phyloP scores from a whole-genome alignment of 345 rosid species.

The Populus alba region DNA sequence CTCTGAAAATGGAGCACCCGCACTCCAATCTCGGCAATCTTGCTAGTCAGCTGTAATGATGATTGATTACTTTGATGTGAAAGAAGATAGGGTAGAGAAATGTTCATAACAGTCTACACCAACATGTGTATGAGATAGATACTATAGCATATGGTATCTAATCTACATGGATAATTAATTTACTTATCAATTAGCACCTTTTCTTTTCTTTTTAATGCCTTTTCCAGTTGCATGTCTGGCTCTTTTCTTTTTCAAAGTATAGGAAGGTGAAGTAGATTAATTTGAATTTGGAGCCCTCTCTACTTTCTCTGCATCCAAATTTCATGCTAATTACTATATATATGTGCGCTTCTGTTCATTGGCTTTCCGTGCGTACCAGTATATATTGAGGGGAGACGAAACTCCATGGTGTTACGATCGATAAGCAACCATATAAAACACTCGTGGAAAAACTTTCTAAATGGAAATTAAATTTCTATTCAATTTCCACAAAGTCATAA shows the following conservation, averaged over 20 bases:
- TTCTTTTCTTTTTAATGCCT: background rate
- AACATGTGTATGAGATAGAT: conserved; percentile 17
- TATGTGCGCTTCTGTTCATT: background rate
- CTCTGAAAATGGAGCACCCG: conserved; percentile 30
- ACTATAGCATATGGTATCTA: conserved; percentile 11
- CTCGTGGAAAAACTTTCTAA: background rate
- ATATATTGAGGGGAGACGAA: background rate
- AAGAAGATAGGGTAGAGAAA: conserved; percentile 11
- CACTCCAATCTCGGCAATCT: conserved; percentile 44
- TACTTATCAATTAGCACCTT: background rate
- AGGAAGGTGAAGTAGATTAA: background rate
- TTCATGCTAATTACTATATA: background rate
- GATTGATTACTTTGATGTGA: background rate
- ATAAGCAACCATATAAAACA: background rate
- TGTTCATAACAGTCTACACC: conserved; percentile 29
- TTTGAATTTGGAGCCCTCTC: background rate
- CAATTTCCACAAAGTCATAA: background rate
- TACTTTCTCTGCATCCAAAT: background rate
- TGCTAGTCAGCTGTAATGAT: conserved; percentile 18
- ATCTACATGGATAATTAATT: conserved; percentile 12
- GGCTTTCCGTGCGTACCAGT: background rate
- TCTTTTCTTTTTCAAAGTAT: background rate
- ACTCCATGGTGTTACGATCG: background rate
- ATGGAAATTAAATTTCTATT: too few species aligned
- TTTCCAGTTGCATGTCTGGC: background rate